Percentiles rank a stretch among this genome's conserved stretches.
Conservation (phyloP, 2,329 filamentous ascomycete genomes). For the Claviceps lovelessii region DNA sequence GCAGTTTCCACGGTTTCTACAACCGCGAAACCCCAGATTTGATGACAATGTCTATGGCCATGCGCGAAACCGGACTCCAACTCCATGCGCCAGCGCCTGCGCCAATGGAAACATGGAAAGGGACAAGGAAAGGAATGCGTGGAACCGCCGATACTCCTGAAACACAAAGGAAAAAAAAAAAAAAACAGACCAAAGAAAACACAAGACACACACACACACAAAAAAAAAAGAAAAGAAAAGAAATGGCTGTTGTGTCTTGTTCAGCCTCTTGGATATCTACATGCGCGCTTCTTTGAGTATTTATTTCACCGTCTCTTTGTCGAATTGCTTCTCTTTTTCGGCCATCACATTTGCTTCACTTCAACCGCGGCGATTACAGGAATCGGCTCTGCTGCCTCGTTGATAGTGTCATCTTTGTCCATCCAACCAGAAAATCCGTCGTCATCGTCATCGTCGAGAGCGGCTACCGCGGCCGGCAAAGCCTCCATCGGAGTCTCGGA, state of each 20-base stretch:
- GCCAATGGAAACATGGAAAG: neutral
- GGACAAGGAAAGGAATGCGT: neutral
- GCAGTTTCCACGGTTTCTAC: too few species aligned
- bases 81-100: conserved; percentile 1
- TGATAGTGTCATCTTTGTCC: conserved; percentile 9
- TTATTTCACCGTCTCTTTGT: neutral
- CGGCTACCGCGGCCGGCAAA: conserved; percentile 6
- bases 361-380: neutral
- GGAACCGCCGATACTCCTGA: neutral
- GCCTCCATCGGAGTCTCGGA: conserved; percentile 3
- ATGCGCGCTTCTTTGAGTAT: neutral
- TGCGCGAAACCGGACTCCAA: neutral
- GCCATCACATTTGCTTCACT: neutral
- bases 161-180: neutral
- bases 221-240: neutral
- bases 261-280: neutral
- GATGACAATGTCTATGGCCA: neutral
- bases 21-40: too few species aligned
- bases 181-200: neutral
- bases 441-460: conserved; percentile 7
- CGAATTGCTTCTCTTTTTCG: neutral
- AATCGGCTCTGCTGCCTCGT: neutral
- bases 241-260: neutral
- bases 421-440: conserved; percentile 16
- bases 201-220: too few species aligned